Evolutionary conservation across 2,329 filamentous ascomycete species (phyloP), one percentile per base, ranked within the genome.

Genomic region (Chalaropsis thielavioides): DNA sequence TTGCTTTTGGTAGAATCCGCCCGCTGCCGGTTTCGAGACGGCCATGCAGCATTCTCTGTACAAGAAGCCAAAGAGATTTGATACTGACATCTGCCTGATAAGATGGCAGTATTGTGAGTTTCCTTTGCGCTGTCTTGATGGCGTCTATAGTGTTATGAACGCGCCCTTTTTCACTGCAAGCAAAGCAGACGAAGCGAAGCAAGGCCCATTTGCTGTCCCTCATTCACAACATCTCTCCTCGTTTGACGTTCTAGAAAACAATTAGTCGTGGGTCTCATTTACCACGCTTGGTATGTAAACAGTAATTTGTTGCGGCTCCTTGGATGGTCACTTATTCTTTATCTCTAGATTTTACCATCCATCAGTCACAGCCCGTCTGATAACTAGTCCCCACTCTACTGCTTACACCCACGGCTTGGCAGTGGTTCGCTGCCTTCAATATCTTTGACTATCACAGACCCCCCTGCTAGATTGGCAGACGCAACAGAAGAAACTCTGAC

Each of bases 1-100:
- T 8, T 15, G 17, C 17, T 22, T 27, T 27, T 19, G 17, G 49
- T 51, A 51, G 62, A 64, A 64, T 59, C 49, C 62, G 62, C 62
- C 62, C 38, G 62, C 31, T 6, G 62, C 62, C 51, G 40, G 13
- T 38, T 19, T 46, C 11, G 15, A 61, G 17, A 5, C 31, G 49
- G 38, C 11, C n/a, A 35, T 17, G 22, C 15, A 56, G 27, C 6
- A 31, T 27, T n/a, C 27, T 1, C 11, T 35, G 15, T 38, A 22
- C 6, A 38, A 38, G 13, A 58, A 8, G 15, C 27, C 3, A n/a
- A 27, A 31, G 27, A 17, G 51, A 5, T 5, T n/a, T n/a, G 10
- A 38, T n/a, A 13, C 51, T 27, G 24, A 5, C 22, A 27, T 27
- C 19, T 51, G 35, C 5, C 35, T 38, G 35, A 4, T 8, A 1